phyloP scores from a whole-genome alignment of 2,329 filamentous ascomycete genomes.

The Colletotrichum lupini region DNA sequence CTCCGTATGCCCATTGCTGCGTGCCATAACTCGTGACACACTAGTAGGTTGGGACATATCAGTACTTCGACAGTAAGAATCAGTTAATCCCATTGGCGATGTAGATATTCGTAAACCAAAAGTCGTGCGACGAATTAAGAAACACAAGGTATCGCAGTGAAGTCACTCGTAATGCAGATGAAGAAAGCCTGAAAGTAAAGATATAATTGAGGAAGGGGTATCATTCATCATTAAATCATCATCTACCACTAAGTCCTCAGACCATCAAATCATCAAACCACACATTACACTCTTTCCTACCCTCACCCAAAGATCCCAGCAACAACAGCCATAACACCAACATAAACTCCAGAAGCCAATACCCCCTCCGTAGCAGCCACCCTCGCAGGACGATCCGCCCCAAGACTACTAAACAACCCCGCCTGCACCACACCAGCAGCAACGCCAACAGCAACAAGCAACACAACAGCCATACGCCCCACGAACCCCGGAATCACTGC shows the following conservation, averaged over 20 bases:
- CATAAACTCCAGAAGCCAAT: conserved; percentile 46
- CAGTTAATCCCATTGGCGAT: no score
- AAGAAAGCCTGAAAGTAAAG: not conserved
- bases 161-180: no score
- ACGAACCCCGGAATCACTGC: conserved; percentile 65
- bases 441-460: conserved; percentile 61
- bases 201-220: not conserved
- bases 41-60: no score
- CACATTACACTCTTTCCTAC: not conserved
- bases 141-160: no score
- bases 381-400: conserved; percentile 36
- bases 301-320: conserved; percentile 40
- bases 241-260: not conserved
- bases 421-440: conserved; percentile 44
- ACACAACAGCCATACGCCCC: conserved; percentile 67
- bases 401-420: conserved; percentile 39
- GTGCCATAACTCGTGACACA: no score
- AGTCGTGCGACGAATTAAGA: no score
- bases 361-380: conserved; percentile 35
- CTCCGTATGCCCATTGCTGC: no score
- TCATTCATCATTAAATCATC: not conserved
- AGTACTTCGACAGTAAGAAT: no score
- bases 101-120: no score
- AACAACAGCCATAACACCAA: conserved; percentile 49
- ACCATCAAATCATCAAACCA: not conserved